Evolutionary conservation across 2,329 filamentous ascomycete species (phyloP), one percentile per base, ranked within the genome.

Genomic region (Neofusicoccum umdonicola): DNA sequence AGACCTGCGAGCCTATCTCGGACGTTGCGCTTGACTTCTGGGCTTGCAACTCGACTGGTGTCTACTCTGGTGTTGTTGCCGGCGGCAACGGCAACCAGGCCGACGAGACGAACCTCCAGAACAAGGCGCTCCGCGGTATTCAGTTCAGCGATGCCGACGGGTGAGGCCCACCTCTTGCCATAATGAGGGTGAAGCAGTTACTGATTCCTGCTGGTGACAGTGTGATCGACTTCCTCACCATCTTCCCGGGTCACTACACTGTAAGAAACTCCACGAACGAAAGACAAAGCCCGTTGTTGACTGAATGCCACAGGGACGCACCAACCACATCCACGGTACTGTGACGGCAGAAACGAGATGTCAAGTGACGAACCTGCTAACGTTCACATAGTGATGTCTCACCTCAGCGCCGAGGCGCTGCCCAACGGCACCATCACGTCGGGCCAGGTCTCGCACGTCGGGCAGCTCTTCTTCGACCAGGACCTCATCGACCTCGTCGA

Each of bases 381-480:
- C 19, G 9, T 4, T 17, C 6, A 4, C 76, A 80, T 51, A 62
- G 61, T 63, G 27, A 42, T 63, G 47, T 54, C 48, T 3, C 48
- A 54, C 37, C 61, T 63, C n/a, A 45, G 50, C 48, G 47, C 61
- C 11, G 37, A 52, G 27, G 27, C 42, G 47, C 48, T 63, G 37
- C 67, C 77, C 58, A 86, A 83, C 70, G 84, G 83, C 60, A 84
- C 84, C 15, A 79, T 76, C 58, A 79, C 76, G 56, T 81, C 85
- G 65, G 82, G 83, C 7, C 61, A 63, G 50, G 11, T 63, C 48
- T 31, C 61, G 37, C 87, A 90, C 75, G 81, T 89, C 37, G 87
- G 87, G 15, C 88, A 90, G 72, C 72, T 87, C 58, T 90, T 87
- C 80, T 87, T 87, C 65, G 86, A 90, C 73, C 83, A 88, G 72